These are phyloP conservation scores for Zymoseptoria crescenta DNA, from an alignment of 2,329 filamentous ascomycete species.

Conservation along the genomic window DNA sequence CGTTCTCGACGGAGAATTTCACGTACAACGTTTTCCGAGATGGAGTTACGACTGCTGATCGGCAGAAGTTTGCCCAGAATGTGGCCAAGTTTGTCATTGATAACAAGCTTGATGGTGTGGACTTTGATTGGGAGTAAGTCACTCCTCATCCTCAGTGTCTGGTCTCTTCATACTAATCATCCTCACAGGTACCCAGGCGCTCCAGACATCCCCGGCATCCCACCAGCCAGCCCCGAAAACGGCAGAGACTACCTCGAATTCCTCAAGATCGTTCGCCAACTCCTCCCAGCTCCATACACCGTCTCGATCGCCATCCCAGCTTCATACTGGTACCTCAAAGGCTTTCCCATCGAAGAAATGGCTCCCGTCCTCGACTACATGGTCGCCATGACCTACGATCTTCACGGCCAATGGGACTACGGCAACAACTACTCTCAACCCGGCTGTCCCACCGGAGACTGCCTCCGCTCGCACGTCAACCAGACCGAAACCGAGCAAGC, in stretches of 20 bases:
- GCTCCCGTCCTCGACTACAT: slow-evolving; percentile 23
- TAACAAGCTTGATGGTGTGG: slow-evolving; percentile 54
- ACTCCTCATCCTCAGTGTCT: background rate
- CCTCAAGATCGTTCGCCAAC: slow-evolving; percentile 6
- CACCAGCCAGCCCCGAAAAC: slow-evolving; percentile 1
- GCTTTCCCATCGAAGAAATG: slow-evolving; percentile 22
- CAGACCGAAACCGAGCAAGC: slow-evolving; percentile 30
- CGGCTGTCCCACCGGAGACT: slow-evolving; percentile 28
- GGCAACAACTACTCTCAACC: slow-evolving; percentile 24
- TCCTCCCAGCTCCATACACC: slow-evolving; percentile 9
- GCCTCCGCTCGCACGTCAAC: slow-evolving; percentile 32
- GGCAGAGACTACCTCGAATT: slow-evolving; percentile 10
- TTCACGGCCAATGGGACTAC: slow-evolving; percentile 33
- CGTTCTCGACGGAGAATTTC: slow-evolving; percentile 30
- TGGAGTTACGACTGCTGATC: slow-evolving; percentile 32
- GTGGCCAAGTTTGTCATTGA: slow-evolving; percentile 57
- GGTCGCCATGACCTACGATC: slow-evolving; percentile 30
- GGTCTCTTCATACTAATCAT: background rate
- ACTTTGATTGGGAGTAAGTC: slow-evolving; percentile 35
- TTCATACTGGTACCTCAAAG: slow-evolving; percentile 27
- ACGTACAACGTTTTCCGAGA: slow-evolving; percentile 33
- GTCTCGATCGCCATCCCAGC: slow-evolving; percentile 25
- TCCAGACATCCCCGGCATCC: slow-evolving; percentile 4
- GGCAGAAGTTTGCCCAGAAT: slow-evolving; percentile 58
- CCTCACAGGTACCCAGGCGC: slow-evolving; percentile 5